Evolutionary conservation across 1,284 basidiomycete genomes (phyloP), one percentile per base, ranked within the genome.

Genomic region (Coriolopsis trogii): DNA sequence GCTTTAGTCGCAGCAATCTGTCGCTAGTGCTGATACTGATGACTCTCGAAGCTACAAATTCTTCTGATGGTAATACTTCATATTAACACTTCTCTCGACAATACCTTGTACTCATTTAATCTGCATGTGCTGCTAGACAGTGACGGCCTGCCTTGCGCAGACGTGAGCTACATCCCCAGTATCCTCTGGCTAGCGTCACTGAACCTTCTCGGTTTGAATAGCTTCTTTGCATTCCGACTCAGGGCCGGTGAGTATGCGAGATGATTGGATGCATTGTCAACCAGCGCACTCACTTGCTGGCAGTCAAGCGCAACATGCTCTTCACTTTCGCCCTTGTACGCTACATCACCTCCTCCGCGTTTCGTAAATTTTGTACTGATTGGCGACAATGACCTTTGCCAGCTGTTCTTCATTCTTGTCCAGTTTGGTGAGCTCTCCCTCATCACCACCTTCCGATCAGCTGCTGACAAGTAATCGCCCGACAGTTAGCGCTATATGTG

Each of bases 41-140:
- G n/a, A n/a, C n/a, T n/a, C n/a, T n/a, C n/a, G n/a, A n/a, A 58
- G 56, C 20, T 55, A 6, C 52, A 58, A 34, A 49, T 55, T 7
- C 46, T 30, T 3, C 30, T 55, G 12, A 31, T 44, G 46, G 56
- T 58, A 23, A 41, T n/a, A n/a, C n/a, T n/a, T n/a, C n/a, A n/a
- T n/a, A n/a, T n/a, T n/a, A n/a, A n/a, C n/a, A n/a, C 49, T 18
- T 15, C 8, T 20, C 3, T 10, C 6, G 3, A 36, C 13, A 3
- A 15, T 34, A 12, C 9, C 13, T 4, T 34, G 8, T 20, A 8
- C 12, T 29, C 16, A 9, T 13, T 16, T 6, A 23, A 13, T 20
- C 20, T 24, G 20, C 28, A 20, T 24, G 15, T 21, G 2, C 15
- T 5, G 18, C 16, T 20, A 58, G 56, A 49, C 40, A 3, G 25